Evolutionary conservation across 176 grass and related monocot species (phyloP), one percentile per base, ranked within the genome.

Genomic region (Aechmea fasciata): DNA sequence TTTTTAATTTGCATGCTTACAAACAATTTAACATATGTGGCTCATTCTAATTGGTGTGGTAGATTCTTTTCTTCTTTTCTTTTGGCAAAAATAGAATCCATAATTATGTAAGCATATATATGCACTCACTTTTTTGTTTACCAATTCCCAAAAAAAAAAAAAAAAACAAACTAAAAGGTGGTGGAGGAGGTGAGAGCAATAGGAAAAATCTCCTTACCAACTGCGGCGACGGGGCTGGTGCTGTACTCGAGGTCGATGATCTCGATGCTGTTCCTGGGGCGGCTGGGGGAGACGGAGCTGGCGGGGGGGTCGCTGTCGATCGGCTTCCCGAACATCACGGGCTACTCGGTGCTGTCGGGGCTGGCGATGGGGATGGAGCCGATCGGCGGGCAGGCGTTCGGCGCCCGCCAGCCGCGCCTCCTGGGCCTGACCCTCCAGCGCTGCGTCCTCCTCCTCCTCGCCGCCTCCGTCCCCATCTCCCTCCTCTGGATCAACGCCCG

Each of bases 241-340:
- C 77, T 95, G 75, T 95, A 95, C 73, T 55, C 73, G 26, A 86
- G 90, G 6, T 95, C 90, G 20, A 69, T 95, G 48, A 74, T 95
- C 25, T 95, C 90, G 67, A 90, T 90, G 90, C 63, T 95, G 53
- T 95, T 90, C 64, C 83, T 95, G 4, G 87, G 90, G 33, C 67
- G 77, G 17, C 90, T 95, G 47, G 90, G 90, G 28, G 63, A 79
- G 8, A 75, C 87, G 8, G 71, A 83, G 0, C 78, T 95, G 13
- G 83, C 90, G 22, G 90, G 90, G 2, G 90, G 90, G 53, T 83
- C 90, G 18, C 86, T 95, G 49, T 85, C 90, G 22, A 85, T 95
- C 25, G 90, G 90, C 65, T 95, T 90, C 73, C 87, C 90, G 19
- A 95, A 95, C 69, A 95, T 95, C 69, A 95, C 90, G n/a, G 90